Evolutionary conservation across 1,284 basidiomycete species (phyloP).

Genomic region (Cystobasidiaceae sp.): DNA sequence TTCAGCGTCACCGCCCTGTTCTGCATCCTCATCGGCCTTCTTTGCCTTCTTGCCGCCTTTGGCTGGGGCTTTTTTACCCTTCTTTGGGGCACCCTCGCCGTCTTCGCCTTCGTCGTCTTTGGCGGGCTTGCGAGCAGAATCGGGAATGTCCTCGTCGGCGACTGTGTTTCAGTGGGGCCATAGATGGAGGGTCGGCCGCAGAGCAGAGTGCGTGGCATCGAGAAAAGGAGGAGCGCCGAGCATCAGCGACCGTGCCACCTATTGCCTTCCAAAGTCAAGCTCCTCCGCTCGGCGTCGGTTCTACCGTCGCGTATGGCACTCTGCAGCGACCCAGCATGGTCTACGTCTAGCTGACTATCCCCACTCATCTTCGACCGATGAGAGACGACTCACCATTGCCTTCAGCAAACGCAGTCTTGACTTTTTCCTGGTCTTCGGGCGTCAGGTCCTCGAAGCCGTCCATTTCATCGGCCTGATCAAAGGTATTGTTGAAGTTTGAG

Average conservation of each 20-base stretch:
- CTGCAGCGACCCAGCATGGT: too few species aligned
- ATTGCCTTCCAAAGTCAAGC: too few species aligned
- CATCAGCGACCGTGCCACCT: too few species aligned
- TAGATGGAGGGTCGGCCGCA: too few species aligned
- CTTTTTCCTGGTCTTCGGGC: slow-evolving; percentile 37
- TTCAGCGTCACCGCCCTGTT: slow-evolving; percentile 12
- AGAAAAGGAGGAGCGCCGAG: too few species aligned
- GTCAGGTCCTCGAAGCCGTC: slow-evolving; percentile 38
- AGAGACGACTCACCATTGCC: slow-evolving; percentile 37
- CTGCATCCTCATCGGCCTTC: slow-evolving; percentile 11
- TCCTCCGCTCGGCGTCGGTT: too few species aligned
- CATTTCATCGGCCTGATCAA: slow-evolving; percentile 33
- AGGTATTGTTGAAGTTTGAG: neutral
- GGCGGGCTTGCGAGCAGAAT: slow-evolving; percentile 36
- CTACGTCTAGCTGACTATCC: too few species aligned
- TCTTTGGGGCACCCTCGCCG: slow-evolving; percentile 1
- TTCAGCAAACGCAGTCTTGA: slow-evolving; percentile 31
- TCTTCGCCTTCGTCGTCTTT: slow-evolving; percentile 20
- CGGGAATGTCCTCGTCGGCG: slow-evolving; percentile 38
- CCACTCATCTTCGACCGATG: too few species aligned
- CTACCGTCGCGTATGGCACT: too few species aligned
- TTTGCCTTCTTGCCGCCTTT: slow-evolving; percentile 24
- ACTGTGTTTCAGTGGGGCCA: slow-evolving; percentile 29
- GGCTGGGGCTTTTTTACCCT: slow-evolving; percentile 20
- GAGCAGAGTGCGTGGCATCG: too few species aligned